Conservation (phyloP, 208 protist species). For the Leishmania tropica region DNA sequence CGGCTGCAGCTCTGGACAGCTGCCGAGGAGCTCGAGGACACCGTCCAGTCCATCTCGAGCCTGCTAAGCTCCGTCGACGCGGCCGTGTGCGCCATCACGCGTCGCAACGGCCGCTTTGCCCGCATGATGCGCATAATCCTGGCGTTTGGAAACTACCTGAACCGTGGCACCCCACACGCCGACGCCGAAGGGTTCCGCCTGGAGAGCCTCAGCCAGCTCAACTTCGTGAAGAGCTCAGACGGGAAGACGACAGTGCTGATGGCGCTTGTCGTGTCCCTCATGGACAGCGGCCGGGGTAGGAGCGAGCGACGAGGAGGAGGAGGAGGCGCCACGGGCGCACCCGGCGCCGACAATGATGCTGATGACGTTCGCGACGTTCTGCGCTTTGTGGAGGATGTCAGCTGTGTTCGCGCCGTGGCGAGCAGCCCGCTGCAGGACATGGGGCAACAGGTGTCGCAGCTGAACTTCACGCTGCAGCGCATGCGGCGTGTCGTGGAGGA, state of each 20-base stretch:
- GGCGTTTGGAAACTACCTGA: conserved; percentile 77
- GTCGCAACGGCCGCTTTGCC: conserved; percentile 56
- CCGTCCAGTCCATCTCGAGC: conserved; percentile 36
- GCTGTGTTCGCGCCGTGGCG: conserved; percentile 39
- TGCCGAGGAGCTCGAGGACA: conserved; percentile 52
- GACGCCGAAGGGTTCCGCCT: conserved; percentile 71
- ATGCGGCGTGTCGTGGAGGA: conserved; percentile 73
- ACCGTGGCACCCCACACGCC: conserved; percentile 62
- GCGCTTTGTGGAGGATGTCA: conserved; percentile 57
- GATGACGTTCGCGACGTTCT: conserved; percentile 29
- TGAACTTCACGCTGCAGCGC: conserved; percentile 70
- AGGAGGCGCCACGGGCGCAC: background rate
- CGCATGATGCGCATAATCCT: conserved; percentile 55
- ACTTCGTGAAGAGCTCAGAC: conserved; percentile 71
- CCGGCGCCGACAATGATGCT: background rate
- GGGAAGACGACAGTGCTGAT: conserved; percentile 79
- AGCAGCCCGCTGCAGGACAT: conserved; percentile 59
- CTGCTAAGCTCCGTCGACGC: conserved; percentile 56
- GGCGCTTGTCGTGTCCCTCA: conserved; percentile 58
- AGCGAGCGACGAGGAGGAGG: background rate
- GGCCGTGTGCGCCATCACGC: conserved; percentile 46
- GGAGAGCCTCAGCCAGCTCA: conserved; percentile 72
- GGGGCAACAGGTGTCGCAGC: conserved; percentile 58
- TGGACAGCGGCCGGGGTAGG: conserved; percentile 16
- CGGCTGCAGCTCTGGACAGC: conserved; percentile 71